These are phyloP conservation scores for Claviceps lovelessii DNA, from an alignment of 2,329 filamentous ascomycete genomes.

Conservation along the genomic window DNA sequence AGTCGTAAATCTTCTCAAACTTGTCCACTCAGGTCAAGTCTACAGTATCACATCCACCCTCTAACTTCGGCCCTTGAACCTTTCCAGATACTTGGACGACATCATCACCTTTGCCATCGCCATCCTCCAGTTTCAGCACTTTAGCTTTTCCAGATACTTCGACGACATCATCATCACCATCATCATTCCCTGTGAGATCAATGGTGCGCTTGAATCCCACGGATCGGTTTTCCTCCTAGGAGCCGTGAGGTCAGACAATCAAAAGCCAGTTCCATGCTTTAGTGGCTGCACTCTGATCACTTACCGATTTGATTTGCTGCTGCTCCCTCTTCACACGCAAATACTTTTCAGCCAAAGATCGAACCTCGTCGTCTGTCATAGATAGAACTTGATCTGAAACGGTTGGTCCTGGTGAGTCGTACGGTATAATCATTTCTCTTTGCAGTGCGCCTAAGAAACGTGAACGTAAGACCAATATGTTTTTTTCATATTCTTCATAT, in stretches of 20 bases:
- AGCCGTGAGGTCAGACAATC: not conserved
- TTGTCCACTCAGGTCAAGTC: conserved; percentile 1
- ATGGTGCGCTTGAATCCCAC: conserved; percentile 1
- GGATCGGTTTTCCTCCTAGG: not conserved
- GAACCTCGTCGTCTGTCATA: conserved; percentile 9
- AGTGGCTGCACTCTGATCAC: not conserved
- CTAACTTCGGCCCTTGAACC: not conserved
- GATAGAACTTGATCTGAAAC: conserved; percentile 2
- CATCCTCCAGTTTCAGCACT: not conserved
- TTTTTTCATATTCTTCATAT: not conserved
- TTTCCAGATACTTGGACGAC: not conserved
- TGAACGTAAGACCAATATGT: not conserved
- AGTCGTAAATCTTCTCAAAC: not conserved
- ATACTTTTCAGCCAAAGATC: conserved; percentile 10
- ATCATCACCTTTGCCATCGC: not conserved
- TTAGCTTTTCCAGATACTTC: not conserved
- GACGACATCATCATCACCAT: not conserved
- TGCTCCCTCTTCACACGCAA: conserved; percentile 4
- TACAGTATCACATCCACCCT: not conserved
- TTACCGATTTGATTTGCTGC: not conserved
- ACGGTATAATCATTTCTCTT: conserved; percentile 12
- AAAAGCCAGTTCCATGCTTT: not conserved
- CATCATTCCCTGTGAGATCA: conserved; percentile 5
- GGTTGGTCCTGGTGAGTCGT: not conserved
- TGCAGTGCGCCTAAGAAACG: conserved; percentile 10